Percentiles rank a stretch among this genome's conserved stretches.
phyloP scores from a whole-genome alignment of 306 rosid species.

The Dalbergia cultrata region DNA sequence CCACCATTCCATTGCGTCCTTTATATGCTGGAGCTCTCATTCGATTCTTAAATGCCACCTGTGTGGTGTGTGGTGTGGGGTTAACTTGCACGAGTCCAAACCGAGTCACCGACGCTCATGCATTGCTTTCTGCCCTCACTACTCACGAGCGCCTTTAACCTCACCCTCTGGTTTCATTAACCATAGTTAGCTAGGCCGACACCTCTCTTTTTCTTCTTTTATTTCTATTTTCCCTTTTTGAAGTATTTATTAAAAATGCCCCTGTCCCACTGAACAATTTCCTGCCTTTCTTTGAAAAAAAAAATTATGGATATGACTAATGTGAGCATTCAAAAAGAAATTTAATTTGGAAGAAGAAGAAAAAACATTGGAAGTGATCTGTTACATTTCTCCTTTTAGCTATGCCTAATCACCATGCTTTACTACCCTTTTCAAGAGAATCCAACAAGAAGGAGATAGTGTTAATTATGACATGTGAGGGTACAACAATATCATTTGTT shows the following conservation, averaged over 20 bases:
- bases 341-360: not conserved
- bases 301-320: not conserved
- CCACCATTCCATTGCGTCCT: conserved; percentile 44
- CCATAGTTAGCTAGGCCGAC: conserved; percentile 85
- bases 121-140: too few relatives aligned
- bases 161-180: conserved; percentile 57
- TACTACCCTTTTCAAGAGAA: not conserved
- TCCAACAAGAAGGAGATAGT: not conserved
- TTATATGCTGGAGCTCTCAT: conserved; percentile 42
- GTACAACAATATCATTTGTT: not conserved
- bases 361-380: not conserved
- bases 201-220: conserved; percentile 33
- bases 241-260: not conserved
- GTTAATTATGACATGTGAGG: not conserved
- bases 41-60: conserved; percentile 41
- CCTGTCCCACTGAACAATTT: not conserved
- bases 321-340: not conserved
- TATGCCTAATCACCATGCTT: not conserved
- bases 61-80: not conserved
- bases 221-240: not conserved
- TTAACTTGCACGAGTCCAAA: conserved; percentile 61
- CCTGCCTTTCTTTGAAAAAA: not conserved
- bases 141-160: conserved; percentile 43
- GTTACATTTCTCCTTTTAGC: not conserved
- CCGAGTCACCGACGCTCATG: conserved; percentile 94